phyloP scores from a whole-genome alignment of 75 land plant genomes.

The Sequoia sempervirens region DNA sequence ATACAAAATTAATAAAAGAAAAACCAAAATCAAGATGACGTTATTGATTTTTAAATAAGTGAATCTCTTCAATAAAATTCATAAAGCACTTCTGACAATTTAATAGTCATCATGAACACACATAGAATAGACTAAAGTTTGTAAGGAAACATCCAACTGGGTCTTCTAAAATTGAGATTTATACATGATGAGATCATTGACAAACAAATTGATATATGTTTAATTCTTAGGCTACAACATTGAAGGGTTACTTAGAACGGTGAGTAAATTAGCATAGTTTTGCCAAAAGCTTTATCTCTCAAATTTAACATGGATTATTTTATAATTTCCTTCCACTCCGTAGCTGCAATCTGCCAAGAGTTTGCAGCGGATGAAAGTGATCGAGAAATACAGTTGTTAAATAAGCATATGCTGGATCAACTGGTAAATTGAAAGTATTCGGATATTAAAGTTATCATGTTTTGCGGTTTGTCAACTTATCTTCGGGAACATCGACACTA shows the following conservation, averaged over 20 bases:
- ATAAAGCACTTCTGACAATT: not conserved
- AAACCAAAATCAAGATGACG: not conserved
- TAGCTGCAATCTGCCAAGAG: not conserved
- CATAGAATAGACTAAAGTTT: not conserved
- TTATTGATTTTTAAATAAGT: not conserved
- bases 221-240: not conserved
- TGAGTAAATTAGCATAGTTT: not conserved
- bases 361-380: not conserved
- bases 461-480: not conserved
- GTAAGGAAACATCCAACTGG: not conserved
- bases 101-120: not conserved
- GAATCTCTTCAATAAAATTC: not conserved
- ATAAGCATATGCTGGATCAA: not conserved
- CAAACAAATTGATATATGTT: not conserved
- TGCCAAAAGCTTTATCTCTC: not conserved
- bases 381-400: not conserved
- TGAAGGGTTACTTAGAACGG: not conserved
- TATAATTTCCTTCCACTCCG: not conserved
- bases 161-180: not conserved
- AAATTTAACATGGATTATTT: not conserved
- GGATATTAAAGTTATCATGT: not conserved
- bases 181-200: not conserved
- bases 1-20: not conserved
- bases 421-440: not conserved
- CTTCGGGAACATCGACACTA: not conserved